phyloP scores from a whole-genome alignment of 2,329 filamentous ascomycete genomes.

The Phyllosticta ampelicida region DNA sequence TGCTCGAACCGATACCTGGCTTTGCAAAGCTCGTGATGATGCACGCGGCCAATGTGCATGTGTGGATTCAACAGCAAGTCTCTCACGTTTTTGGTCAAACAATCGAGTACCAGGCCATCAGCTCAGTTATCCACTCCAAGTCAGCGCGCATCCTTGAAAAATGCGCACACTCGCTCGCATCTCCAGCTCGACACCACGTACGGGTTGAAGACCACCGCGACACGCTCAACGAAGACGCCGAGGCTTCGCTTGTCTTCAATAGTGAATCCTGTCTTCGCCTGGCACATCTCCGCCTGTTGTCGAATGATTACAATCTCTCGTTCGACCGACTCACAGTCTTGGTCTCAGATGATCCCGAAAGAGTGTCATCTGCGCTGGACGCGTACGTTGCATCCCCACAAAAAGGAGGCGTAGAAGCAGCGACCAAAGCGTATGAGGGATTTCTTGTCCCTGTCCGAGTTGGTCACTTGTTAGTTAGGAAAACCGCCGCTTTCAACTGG shows the following conservation, averaged over 20 bases:
- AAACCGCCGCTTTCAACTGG: constrained; percentile 24
- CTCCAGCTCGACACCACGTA: neutral
- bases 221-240: constrained; percentile 16
- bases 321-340: constrained; percentile 21
- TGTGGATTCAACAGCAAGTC: constrained; percentile 25
- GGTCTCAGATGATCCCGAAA: constrained; percentile 18
- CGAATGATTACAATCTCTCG: constrained; percentile 12
- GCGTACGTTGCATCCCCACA: constrained; percentile 18
- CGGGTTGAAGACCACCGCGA: constrained; percentile 9
- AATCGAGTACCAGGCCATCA: neutral
- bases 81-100: constrained; percentile 18
- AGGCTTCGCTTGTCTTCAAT: constrained; percentile 25
- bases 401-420: constrained; percentile 17
- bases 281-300: constrained; percentile 22
- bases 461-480: constrained; percentile 20
- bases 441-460: constrained; percentile 19
- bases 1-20: constrained; percentile 14
- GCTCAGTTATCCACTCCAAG: neutral
- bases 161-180: constrained; percentile 16
- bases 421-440: constrained; percentile 18
- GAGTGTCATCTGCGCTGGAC: constrained; percentile 15
- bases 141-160: constrained; percentile 19
- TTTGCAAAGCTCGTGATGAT: constrained; percentile 24
- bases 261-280: constrained; percentile 24
- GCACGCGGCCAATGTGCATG: constrained; percentile 27